Evolutionary conservation across 148 eudicot species (phyloP).

Genomic region (Rhododendron ferrugineum): DNA sequence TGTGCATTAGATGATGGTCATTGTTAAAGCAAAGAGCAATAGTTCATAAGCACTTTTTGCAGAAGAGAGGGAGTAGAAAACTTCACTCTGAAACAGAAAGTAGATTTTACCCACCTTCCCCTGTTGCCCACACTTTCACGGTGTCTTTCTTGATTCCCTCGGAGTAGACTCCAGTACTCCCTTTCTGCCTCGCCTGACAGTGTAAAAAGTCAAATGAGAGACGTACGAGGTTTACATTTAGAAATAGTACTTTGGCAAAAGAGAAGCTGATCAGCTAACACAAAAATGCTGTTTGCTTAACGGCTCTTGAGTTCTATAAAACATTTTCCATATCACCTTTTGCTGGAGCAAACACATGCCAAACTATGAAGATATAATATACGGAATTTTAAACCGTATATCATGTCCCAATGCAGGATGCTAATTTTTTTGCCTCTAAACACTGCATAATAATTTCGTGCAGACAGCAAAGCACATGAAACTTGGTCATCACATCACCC

Average conservation of each 20-base stretch:
- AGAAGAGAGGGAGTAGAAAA: neutral
- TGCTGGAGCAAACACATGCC: neutral
- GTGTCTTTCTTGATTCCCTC: slow-evolving; percentile 36
- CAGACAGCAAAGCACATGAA: neutral
- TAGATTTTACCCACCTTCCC: slow-evolving; percentile 39
- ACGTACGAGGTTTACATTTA: neutral
- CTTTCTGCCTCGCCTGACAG: slow-evolving; percentile 78
- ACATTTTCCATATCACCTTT: neutral
- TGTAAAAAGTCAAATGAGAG: neutral
- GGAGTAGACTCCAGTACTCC: slow-evolving; percentile 75
- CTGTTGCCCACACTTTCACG: slow-evolving; percentile 37
- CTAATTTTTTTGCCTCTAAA: neutral
- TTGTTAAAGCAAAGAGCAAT: neutral
- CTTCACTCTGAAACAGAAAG: neutral
- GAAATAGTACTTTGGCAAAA: neutral
- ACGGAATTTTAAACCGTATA: neutral
- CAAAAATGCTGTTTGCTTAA: neutral
- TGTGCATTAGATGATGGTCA: neutral
- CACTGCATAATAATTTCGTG: neutral
- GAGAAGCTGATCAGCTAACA: neutral
- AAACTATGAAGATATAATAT: neutral
- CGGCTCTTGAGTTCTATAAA: neutral
- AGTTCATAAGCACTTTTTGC: neutral
- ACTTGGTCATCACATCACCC: neutral
- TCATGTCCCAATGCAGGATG: neutral